Base-by-base conservation (phyloP, 345 rosid genomes). In the Hypericum perforatum region DNA sequence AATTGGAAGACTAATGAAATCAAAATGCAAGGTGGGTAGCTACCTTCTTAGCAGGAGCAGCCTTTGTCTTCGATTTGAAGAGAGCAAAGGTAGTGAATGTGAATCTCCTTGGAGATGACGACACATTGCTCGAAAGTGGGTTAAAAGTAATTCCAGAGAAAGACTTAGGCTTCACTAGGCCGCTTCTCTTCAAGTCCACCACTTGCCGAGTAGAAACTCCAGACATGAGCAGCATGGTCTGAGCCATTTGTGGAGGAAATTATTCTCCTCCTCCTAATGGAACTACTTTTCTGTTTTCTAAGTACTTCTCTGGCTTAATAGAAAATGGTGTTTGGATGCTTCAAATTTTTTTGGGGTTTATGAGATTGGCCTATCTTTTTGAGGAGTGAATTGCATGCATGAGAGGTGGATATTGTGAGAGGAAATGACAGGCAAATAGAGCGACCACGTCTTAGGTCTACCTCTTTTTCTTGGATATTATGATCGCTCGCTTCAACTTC, bases 31-130 rank as follows among this genome's bases (percentile, higher is more conserved):
- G 39, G 16, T 10, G 11, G 9, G 11, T 13, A 12, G 37, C 0
- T 10, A 85, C 91, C 95, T 78, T 85, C 72, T 87, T 87, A 15
- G 74, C 2, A 22, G 32, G 81, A 61, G 68, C 68, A 12, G 92
- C 92, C 69, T 91, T 91, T 70, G 98, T 70, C 71, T 73, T 91
- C 37, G 92, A 68, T 65, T 87, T 91, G 72, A 91, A 91, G 43
- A 87, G 41, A 54, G 98, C 98, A 54, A 81, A 51, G 22, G 81
- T 75, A 11, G 70, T 72, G 8, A 76, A 71, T 5, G 58, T 8
- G n/a, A n/a, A n/a, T 53, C 41, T 50, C 32, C 32, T 1, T 1
- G 45, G 60, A 60, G 54, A 14, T 57, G 70, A 58, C 60, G 57
- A n/a, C 7, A 58, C 9, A 41, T 45, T 53, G 15, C 45, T 5